Evolutionary conservation across 116 monocot species (phyloP).

Genomic region (Dioscorea cayenensis): DNA sequence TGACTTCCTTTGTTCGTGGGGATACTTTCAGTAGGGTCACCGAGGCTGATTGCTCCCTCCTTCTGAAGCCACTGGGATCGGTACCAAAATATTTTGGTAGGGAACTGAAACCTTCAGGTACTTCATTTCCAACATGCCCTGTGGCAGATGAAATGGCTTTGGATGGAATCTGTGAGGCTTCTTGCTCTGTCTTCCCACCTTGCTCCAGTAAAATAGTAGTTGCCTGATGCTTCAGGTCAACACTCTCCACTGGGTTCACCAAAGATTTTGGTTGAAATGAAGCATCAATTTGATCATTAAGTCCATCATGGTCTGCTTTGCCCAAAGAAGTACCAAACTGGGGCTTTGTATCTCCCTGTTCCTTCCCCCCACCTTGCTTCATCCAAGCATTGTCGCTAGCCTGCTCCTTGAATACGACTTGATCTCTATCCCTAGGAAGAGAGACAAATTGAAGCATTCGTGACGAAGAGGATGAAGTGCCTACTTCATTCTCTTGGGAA

Average conservation of each 20-base stretch:
- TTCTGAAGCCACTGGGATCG: background rate
- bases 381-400: constrained; percentile 3
- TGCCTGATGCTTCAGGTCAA: constrained; percentile 3
- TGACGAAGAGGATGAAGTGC: constrained; percentile 11
- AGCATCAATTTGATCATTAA: constrained; percentile 11
- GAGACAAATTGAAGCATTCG: background rate
- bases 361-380: background rate
- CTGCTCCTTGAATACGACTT: constrained; percentile 8
- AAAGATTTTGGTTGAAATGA: constrained; percentile 7
- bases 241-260: constrained; percentile 11
- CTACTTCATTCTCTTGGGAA: constrained; percentile 12
- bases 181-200: background rate
- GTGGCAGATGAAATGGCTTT: background rate
- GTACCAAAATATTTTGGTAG: background rate
- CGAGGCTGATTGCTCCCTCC: background rate
- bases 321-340: background rate
- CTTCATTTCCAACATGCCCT: background rate
- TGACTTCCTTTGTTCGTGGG: constrained; percentile 8
- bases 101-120: background rate
- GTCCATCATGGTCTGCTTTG: constrained; percentile 8
- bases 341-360: background rate
- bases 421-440: constrained; percentile 8
- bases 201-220: background rate
- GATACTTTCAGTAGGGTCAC: background rate
- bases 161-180: background rate